Base-by-base conservation (phyloP, 2,329 filamentous ascomycete genomes). In the Pseudopithomyces chartarum region DNA sequence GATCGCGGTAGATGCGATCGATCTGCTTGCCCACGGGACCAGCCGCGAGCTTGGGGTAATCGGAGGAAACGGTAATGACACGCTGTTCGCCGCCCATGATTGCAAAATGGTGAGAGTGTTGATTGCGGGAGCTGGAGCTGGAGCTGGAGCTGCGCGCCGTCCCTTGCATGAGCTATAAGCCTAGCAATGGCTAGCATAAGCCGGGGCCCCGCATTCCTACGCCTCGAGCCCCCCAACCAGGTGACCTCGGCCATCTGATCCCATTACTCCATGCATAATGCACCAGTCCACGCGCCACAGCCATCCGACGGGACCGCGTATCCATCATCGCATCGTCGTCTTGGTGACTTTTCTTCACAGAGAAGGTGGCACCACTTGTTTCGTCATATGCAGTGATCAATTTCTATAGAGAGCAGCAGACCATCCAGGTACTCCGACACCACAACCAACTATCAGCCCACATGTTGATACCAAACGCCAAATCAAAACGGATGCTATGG, bases 1-100 rank as follows among this genome's bases (percentile, higher is more conserved):
- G 88, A 66, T 92, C 88, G 70, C 87, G 89, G 79, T 97, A 96
- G 76, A 97, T 92, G 73, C 85, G 86, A 66, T 88, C 84, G 75
- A 97, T 97, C 73, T 78, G 72, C 68, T 76, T 74, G 58, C 74
- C 74, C 39, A 75, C 73, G 43, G 75, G 75, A 15, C 73, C 70
- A 40, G 66, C 67, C 54, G 73, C 71, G 58, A 71, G 65, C 63
- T 62, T 65, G 46, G 75, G 71, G 59, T 76, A 76, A 6, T 68
- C 59, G 11, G 63, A 59, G 12, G 68, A 60, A 15, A 65, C 57
- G 34, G 65, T 58, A 60, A 74, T 68, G 48, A 53, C 67, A 60
- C 65, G 66, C 39, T 73, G 57, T 44, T 68, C 72, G 59, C 74
- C 74, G 51, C 74, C 74, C 74, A 77, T 77, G 53, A 42, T 51